Percentiles rank a stretch among this genome's conserved stretches.
These are phyloP conservation scores for Stachybotrys chlorohalonatus DNA, from an alignment of 2,329 filamentous ascomycete genomes.

Conservation along the genomic window DNA sequence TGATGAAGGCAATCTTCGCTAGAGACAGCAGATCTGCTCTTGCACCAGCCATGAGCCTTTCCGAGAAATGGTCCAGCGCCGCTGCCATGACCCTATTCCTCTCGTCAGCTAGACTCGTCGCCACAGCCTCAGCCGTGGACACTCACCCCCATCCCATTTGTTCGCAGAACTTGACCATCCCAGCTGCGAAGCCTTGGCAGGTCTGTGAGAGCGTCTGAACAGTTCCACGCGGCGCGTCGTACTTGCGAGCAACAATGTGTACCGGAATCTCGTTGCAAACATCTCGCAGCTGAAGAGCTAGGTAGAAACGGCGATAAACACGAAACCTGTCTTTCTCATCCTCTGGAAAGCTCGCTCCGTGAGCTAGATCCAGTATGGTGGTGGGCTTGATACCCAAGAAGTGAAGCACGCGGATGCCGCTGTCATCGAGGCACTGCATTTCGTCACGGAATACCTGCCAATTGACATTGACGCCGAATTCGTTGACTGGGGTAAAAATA, in stretches of 20 bases:
- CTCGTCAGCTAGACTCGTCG: constrained; percentile 5
- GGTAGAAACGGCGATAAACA: constrained; percentile 64
- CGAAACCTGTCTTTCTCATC: constrained; percentile 52
- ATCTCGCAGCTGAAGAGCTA: constrained; percentile 69
- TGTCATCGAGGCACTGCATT: constrained; percentile 62
- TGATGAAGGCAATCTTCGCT: constrained; percentile 64
- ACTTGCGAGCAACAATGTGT: constrained; percentile 60
- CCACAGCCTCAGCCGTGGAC: neutral
- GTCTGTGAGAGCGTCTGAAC: constrained; percentile 67
- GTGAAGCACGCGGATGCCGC: constrained; percentile 57
- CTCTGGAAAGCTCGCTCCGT: constrained; percentile 52
- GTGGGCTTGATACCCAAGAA: constrained; percentile 62
- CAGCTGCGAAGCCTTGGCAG: constrained; percentile 69
- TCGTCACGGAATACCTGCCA: constrained; percentile 67
- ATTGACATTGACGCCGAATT: constrained; percentile 47
- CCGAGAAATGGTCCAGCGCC: constrained; percentile 66
- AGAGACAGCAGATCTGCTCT: constrained; percentile 61
- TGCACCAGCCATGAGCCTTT: constrained; percentile 64
- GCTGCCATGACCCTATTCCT: constrained; percentile 53
- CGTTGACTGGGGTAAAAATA: constrained; percentile 65
- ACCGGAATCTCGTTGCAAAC: constrained; percentile 69
- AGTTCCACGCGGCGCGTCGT: constrained; percentile 58
- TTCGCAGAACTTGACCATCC: constrained; percentile 72
- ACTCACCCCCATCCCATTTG: constrained; percentile 63
- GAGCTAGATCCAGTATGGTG: constrained; percentile 58